phyloP scores from a whole-genome alignment of 495 filamentous ascomycete genomes.

The Lineolata rhizophorae region DNA sequence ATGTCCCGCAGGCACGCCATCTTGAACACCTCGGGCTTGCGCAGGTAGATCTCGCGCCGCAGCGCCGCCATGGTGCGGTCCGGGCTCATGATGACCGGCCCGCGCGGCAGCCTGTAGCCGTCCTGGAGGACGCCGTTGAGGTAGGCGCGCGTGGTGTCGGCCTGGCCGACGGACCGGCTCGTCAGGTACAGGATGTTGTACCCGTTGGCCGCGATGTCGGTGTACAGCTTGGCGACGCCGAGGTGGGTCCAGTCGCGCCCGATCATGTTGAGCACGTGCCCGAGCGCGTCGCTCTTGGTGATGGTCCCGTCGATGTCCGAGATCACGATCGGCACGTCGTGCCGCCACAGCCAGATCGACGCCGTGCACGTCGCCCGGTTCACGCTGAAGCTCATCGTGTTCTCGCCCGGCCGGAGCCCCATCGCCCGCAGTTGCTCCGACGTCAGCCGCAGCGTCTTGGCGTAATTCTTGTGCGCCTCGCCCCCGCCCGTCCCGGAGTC shows the following conservation, averaged over 20 bases:
- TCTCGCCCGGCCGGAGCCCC: slow-evolving; percentile 60
- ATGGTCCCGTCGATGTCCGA: slow-evolving; percentile 99
- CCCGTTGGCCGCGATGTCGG: slow-evolving; percentile 84
- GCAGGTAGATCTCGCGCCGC: slow-evolving; percentile 78
- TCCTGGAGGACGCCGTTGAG: slow-evolving; percentile 79
- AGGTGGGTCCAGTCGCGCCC: slow-evolving; percentile 96
- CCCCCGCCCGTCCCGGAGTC: too few species aligned
- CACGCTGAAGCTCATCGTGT: slow-evolving; percentile 88
- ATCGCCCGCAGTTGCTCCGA: slow-evolving; percentile 86
- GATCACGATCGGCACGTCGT: slow-evolving; percentile 82
- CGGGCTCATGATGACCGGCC: slow-evolving; percentile 83
- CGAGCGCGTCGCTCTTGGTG: slow-evolving; percentile 92
- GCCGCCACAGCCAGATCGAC: slow-evolving; percentile 79
- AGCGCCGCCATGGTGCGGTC: slow-evolving; percentile 94
- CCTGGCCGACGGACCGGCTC: slow-evolving; percentile 77
- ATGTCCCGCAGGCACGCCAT: slow-evolving; percentile 97
- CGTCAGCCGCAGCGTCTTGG: slow-evolving; percentile 90
- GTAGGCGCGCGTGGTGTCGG: slow-evolving; percentile 80
- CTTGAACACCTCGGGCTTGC: slow-evolving; percentile 97
- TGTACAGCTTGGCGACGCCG: slow-evolving; percentile 91
- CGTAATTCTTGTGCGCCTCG: slow-evolving; percentile 72
- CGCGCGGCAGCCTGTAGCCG: slow-evolving; percentile 63
- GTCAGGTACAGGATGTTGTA: slow-evolving; percentile 99
- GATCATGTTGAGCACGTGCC: slow-evolving; percentile 96
- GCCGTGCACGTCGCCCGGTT: slow-evolving; percentile 82